phyloP scores from a whole-genome alignment of 2,329 filamentous ascomycete species.

The Coniochaeta ligniaria region DNA sequence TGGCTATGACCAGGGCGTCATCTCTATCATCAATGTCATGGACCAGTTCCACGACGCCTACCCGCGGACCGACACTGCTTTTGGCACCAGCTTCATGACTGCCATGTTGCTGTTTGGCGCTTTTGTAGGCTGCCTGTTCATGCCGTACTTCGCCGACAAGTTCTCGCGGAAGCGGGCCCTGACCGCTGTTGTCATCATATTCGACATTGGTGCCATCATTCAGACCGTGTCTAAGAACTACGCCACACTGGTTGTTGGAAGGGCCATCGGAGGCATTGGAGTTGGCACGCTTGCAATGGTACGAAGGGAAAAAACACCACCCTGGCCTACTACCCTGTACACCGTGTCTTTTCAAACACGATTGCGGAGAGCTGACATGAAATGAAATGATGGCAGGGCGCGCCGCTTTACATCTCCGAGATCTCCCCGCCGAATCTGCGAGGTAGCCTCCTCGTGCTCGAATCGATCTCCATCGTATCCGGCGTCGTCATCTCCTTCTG shows the following conservation, averaged over 20 bases:
- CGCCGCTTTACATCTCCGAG: conserved; percentile 19
- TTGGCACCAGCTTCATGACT: conserved; percentile 30
- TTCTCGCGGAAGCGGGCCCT: conserved; percentile 47
- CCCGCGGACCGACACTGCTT: conserved; percentile 30
- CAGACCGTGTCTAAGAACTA: conserved; percentile 42
- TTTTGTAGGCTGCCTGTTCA: conserved; percentile 46
- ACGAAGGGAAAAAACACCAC: not conserved
- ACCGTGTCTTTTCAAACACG: too few relatives aligned
- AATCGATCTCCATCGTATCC: conserved; percentile 21
- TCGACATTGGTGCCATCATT: conserved; percentile 45
- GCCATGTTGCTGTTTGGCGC: conserved; percentile 48
- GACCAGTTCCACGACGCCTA: conserved; percentile 24
- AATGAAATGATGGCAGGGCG: too few relatives aligned
- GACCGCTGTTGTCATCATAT: conserved; percentile 40
- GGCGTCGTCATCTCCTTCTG: conserved; percentile 21
- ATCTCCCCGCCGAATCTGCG: conserved; percentile 19
- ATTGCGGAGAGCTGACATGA: too few relatives aligned
- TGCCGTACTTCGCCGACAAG: conserved; percentile 44
- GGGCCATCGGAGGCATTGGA: conserved; percentile 47
- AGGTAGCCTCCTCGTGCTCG: conserved; percentile 22
- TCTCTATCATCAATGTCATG: conserved; percentile 29
- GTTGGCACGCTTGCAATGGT: conserved; percentile 41
- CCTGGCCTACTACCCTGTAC: too few relatives aligned
- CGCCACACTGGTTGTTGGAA: conserved; percentile 41
- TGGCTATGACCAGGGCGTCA: conserved; percentile 25